Percentiles rank a stretch among this genome's conserved stretches.
These are phyloP conservation scores for Diaporthe citri DNA, from an alignment of 2,329 filamentous ascomycete genomes.

Conservation along the genomic window DNA sequence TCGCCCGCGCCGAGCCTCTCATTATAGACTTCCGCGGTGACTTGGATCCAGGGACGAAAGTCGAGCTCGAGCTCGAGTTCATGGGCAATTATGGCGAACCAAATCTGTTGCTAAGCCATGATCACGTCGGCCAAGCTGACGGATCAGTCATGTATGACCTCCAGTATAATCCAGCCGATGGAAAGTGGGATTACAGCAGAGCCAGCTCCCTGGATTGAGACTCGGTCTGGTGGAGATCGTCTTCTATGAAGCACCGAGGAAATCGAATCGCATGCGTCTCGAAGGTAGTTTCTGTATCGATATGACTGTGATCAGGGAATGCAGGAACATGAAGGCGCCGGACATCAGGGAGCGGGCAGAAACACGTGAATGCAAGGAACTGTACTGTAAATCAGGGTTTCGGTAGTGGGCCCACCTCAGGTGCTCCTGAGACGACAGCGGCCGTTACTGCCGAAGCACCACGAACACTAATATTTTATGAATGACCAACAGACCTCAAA, in stretches of 20 bases:
- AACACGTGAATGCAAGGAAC: not conserved
- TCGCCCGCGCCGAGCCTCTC: constrained; percentile 54
- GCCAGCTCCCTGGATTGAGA: not conserved
- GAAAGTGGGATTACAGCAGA: not conserved
- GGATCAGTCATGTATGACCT: constrained; percentile 9
- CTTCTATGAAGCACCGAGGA: not conserved
- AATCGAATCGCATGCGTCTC: not conserved
- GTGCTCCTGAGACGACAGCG: not conserved
- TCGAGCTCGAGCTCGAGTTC: constrained; percentile 58
- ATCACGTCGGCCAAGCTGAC: constrained; percentile 37
- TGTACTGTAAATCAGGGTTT: not conserved
- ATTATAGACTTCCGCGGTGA: constrained; percentile 50
- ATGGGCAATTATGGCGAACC: constrained; percentile 63
- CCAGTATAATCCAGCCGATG: not conserved
- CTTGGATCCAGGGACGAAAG: constrained; percentile 42
- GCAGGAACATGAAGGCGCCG: not conserved
- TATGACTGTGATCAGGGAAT: not conserved
- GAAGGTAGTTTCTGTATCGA: not conserved
- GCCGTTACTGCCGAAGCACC: not conserved
- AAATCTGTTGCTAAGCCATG: constrained; percentile 48
- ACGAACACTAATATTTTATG: not conserved
- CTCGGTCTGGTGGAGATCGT: not conserved
- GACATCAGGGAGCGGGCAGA: not conserved
- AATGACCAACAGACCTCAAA: not conserved
- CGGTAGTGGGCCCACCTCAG: not conserved